phyloP scores from a whole-genome alignment of 805 yeast species.

The Saccharomyces kudriavzevii region DNA sequence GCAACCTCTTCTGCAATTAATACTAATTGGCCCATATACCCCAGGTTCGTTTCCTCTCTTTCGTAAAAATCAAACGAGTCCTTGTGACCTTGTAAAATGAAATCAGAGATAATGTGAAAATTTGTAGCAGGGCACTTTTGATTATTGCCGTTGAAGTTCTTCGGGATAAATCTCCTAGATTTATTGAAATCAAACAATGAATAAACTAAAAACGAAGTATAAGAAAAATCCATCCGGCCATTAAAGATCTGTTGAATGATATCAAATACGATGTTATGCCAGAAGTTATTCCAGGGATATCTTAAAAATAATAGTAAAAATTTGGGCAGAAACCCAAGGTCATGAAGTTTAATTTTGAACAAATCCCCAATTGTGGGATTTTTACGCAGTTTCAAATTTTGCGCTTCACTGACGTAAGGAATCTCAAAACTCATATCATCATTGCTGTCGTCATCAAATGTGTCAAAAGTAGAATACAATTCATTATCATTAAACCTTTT shows the following conservation, averaged over 20 bases:
- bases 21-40: conserved; percentile 92
- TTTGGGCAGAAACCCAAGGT: conserved; percentile 56
- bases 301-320: conserved; percentile 65
- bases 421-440: conserved; percentile 20
- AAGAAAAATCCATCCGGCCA: conserved; percentile 76
- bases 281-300: conserved; percentile 92
- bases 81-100: conserved; percentile 54
- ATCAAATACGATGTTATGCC: conserved; percentile 94
- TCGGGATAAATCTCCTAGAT: conserved; percentile 5
- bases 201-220: conserved; percentile 61
- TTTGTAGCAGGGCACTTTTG: conserved; percentile 40
- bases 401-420: conserved; percentile 32
- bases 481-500: conserved; percentile 28
- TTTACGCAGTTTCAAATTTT: conserved; percentile 35
- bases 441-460: conserved; percentile 9
- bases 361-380: conserved; percentile 77
- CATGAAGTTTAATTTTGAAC: conserved; percentile 72
- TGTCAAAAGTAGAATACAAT: conserved; percentile 29
- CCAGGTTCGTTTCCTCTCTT: conserved; percentile 58
- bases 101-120: conserved; percentile 48
- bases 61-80: conserved; percentile 53
- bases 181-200: conserved; percentile 18
- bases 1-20: conserved; percentile 91
- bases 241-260: conserved; percentile 87
- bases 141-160: not conserved